These are phyloP conservation scores for Trichosanthes truncata DNA, from an alignment of 306 rosid species.

Conservation along the genomic window DNA sequence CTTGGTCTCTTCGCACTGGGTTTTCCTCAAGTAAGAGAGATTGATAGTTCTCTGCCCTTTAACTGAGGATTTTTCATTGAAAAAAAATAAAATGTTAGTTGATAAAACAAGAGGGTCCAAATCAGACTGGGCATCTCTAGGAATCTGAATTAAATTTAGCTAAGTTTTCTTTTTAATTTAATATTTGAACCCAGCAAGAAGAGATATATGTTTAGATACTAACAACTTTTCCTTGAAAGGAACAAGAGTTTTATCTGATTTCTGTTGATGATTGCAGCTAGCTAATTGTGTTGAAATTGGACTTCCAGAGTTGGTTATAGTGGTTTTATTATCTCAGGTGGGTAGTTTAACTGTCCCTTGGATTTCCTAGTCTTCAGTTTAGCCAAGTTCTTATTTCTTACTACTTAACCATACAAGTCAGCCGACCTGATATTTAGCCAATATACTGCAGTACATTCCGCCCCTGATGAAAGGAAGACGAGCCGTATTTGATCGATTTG, in stretches of 20 bases:
- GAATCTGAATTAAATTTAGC: neutral
- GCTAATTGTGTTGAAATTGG: conserved; percentile 86
- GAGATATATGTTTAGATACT: neutral
- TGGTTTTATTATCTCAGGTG: conserved; percentile 68
- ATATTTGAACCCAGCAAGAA: neutral
- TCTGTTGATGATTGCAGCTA: conserved; percentile 39
- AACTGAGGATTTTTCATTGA: neutral
- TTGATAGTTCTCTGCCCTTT: neutral
- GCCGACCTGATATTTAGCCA: conserved; percentile 11
- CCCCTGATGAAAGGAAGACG: conserved; percentile 30
- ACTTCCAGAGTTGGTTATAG: conserved; percentile 63
- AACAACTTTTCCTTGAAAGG: neutral
- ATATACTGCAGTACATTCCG: conserved; percentile 63
- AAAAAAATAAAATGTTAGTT: neutral
- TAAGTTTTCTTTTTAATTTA: neutral
- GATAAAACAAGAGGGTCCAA: neutral
- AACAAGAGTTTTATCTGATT: neutral
- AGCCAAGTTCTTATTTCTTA: neutral
- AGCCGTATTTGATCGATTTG: conserved; percentile 34
- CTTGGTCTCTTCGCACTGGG: conserved; percentile 57
- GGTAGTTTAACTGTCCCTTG: conserved; percentile 12
- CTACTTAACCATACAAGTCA: neutral
- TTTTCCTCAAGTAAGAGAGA: conserved; percentile 52
- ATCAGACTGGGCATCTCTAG: neutral
- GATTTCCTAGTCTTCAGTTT: neutral